phyloP scores from a whole-genome alignment of 1,284 basidiomycete genomes.

The Neonothopanus nambi region DNA sequence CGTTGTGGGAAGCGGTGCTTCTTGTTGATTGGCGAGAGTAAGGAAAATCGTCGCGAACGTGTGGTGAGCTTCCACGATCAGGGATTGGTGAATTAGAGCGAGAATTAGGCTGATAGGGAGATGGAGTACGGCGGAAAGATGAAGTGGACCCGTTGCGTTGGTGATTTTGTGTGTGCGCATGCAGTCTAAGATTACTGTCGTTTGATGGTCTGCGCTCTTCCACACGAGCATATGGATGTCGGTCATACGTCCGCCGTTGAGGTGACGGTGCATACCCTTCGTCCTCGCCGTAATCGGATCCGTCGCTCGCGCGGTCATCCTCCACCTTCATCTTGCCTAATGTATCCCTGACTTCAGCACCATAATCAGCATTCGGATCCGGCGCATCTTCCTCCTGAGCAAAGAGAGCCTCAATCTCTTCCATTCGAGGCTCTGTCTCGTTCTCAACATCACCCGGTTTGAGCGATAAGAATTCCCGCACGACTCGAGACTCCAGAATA shows the following conservation, averaged over 20 bases:
- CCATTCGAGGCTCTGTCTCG: conserved; percentile 57
- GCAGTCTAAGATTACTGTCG: conserved; percentile 33
- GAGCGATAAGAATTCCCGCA: conserved; percentile 84
- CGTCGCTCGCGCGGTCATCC: conserved; percentile 47
- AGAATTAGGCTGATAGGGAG: conserved; percentile 35
- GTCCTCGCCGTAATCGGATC: conserved; percentile 58
- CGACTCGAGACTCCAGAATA: conserved; percentile 79
- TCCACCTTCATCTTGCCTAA: conserved; percentile 48
- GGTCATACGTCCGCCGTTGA: conserved; percentile 34
- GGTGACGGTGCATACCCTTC: conserved; percentile 50
- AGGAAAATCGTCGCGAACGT: conserved; percentile 25
- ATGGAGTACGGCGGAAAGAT: conserved; percentile 40
- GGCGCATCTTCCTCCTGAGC: conserved; percentile 36
- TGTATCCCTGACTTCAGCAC: conserved; percentile 45
- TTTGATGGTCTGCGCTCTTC: conserved; percentile 25
- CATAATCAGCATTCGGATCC: conserved; percentile 26
- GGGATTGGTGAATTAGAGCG: conserved; percentile 45
- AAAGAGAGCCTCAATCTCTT: conserved; percentile 58
- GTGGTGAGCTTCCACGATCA: conserved; percentile 35
- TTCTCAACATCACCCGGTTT: conserved; percentile 87
- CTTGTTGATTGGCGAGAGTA: conserved; percentile 27
- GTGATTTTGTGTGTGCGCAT: conserved; percentile 47
- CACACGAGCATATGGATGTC: conserved; percentile 26
- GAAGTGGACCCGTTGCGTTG: conserved; percentile 50
- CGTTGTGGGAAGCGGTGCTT: conserved; percentile 22